A percentile compares a stretch with the other conserved stretches of the same genome.
These are phyloP conservation scores for Xylariaceae sp. DNA, from an alignment of 2,329 filamentous ascomycete genomes.

Conservation along the genomic window DNA sequence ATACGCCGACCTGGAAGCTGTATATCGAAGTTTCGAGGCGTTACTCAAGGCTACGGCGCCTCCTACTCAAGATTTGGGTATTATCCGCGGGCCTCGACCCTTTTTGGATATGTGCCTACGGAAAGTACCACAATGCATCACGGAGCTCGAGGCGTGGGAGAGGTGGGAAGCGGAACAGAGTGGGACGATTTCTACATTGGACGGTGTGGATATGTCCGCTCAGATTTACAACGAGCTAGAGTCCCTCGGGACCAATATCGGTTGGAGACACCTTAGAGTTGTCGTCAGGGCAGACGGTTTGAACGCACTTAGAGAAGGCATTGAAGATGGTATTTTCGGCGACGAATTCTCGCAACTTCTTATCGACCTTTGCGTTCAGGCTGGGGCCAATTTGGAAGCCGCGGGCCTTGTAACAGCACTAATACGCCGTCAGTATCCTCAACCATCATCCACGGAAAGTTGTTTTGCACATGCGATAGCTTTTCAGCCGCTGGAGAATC, in stretches of 20 bases:
- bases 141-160: slow-evolving; percentile 51
- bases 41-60: slow-evolving; percentile 49
- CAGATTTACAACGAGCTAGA: slow-evolving; percentile 58
- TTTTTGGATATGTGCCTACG: slow-evolving; percentile 57
- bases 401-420: slow-evolving; percentile 48
- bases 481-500: slow-evolving; percentile 41
- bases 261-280: slow-evolving; percentile 53
- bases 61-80: slow-evolving; percentile 12
- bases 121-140: slow-evolving; percentile 54
- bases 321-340: slow-evolving; percentile 50
- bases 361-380: slow-evolving; percentile 48
- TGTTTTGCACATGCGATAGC: slow-evolving; percentile 35
- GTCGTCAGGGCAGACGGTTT: slow-evolving; percentile 56
- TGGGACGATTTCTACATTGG: slow-evolving; percentile 44
- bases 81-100: slow-evolving; percentile 44
- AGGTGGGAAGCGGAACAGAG: slow-evolving; percentile 45
- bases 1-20: slow-evolving; percentile 50
- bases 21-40: slow-evolving; percentile 52
- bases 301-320: slow-evolving; percentile 49
- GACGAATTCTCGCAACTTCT: slow-evolving; percentile 48
- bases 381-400: slow-evolving; percentile 47
- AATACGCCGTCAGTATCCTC: slow-evolving; percentile 43
- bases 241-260: slow-evolving; percentile 47
- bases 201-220: slow-evolving; percentile 48
- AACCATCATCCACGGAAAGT: slow-evolving; percentile 43